Evolutionary conservation across 768 basidiomycete species (phyloP).

Genomic region (Tulasnella sp.): DNA sequence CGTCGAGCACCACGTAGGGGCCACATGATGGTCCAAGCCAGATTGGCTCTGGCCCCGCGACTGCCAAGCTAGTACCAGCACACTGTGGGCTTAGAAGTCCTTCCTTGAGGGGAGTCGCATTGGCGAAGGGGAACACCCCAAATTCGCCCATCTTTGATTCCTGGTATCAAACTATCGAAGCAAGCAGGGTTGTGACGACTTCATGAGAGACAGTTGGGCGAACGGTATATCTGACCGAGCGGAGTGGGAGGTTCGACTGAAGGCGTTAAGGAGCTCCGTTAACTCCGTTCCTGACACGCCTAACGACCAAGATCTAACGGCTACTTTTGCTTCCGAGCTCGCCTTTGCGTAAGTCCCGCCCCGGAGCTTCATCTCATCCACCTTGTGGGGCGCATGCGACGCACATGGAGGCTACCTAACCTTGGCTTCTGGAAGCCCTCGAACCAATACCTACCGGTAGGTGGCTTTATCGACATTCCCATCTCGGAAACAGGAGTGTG

Average conservation of each 20-base stretch:
- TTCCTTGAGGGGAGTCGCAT: not conserved
- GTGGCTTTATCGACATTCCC: not conserved
- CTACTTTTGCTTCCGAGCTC: not conserved
- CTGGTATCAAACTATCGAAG: not conserved
- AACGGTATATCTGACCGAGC: not conserved
- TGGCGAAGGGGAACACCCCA: not conserved
- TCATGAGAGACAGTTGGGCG: not conserved
- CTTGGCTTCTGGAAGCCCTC: constrained; percentile 11
- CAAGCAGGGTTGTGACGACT: not conserved
- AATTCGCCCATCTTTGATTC: not conserved
- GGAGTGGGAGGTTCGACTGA: not conserved
- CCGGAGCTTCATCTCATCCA: constrained; percentile 3
- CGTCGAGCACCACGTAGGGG: not conserved
- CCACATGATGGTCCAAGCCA: not conserved
- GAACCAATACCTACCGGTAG: not conserved
- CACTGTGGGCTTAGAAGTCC: not conserved
- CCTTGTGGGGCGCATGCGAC: constrained; percentile 13
- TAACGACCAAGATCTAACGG: not conserved
- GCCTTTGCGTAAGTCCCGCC: not conserved
- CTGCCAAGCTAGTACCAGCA: not conserved
- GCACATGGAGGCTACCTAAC: constrained; percentile 4
- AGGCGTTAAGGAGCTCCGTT: not conserved
- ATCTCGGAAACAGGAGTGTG: not conserved
- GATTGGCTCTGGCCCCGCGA: not conserved
- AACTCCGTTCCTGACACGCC: constrained; percentile 7